These are phyloP conservation scores for Nicotiana undulata DNA, from an alignment of 257 asterid genomes.

Conservation along the genomic window DNA sequence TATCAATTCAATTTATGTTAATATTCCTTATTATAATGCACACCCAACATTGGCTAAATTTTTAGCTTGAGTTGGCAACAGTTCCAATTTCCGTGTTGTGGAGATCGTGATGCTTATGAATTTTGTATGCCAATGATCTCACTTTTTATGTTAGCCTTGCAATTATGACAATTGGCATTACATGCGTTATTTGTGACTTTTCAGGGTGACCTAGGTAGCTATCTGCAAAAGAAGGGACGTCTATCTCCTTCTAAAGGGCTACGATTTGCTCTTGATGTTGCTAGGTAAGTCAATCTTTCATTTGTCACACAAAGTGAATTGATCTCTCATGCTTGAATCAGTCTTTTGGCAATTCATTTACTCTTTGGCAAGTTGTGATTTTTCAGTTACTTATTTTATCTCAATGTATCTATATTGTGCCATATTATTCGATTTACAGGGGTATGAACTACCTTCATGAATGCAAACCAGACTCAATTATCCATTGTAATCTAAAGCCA, in stretches of 20 bases:
- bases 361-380: not conserved
- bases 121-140: not conserved
- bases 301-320: constrained; percentile 4
- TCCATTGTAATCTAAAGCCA: constrained; percentile 90
- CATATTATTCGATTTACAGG: constrained; percentile 35
- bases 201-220: constrained; percentile 75
- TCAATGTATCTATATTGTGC: not conserved
- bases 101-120: not conserved
- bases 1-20: not conserved
- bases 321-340: not conserved
- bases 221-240: constrained; percentile 91
- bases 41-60: not conserved
- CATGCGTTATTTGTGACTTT: constrained; percentile 15
- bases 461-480: constrained; percentile 90
- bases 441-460: constrained; percentile 98
- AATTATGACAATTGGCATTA: not conserved
- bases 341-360: not conserved
- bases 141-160: not conserved
- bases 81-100: not conserved
- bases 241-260: constrained; percentile 76
- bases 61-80: not conserved
- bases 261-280: constrained; percentile 80
- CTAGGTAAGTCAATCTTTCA: constrained; percentile 48
- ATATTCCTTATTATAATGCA: not conserved
- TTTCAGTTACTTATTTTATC: not conserved